Percentiles rank a stretch among this genome's conserved stretches.
Evolutionary conservation across 2,329 filamentous ascomycete species (phyloP).

Genomic region (Penicillium sclerotiorum): DNA sequence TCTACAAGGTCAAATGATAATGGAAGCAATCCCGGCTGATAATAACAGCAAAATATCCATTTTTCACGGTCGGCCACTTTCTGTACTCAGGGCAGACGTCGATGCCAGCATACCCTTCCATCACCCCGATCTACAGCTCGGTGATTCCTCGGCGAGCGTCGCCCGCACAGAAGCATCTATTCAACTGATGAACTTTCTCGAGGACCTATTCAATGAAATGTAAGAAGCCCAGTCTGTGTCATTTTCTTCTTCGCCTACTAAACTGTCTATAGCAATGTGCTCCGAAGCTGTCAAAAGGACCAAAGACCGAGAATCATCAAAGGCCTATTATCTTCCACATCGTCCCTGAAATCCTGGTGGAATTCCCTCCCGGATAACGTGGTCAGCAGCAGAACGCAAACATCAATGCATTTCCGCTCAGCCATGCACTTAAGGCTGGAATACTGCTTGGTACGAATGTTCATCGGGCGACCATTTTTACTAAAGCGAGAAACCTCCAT

Average conservation of each 20-base stretch:
- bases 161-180: slow-evolving; percentile 41
- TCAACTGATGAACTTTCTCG: slow-evolving; percentile 20
- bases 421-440: slow-evolving; percentile 41
- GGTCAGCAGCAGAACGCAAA: neutral
- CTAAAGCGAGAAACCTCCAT: slow-evolving; percentile 25
- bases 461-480: slow-evolving; percentile 53
- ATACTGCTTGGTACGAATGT: slow-evolving; percentile 54
- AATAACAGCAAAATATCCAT: slow-evolving; percentile 50
- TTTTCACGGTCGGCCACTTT: slow-evolving; percentile 54
- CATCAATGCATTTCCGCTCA: slow-evolving; percentile 13
- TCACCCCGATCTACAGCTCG: neutral
- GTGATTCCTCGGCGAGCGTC: slow-evolving; percentile 36
- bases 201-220: slow-evolving; percentile 26
- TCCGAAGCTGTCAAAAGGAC: slow-evolving; percentile 16
- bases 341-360: slow-evolving; percentile 19
- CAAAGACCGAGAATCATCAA: slow-evolving; percentile 12
- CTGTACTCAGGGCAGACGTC: slow-evolving; percentile 53
- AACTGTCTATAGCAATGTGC: slow-evolving; percentile 19
- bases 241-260: neutral
- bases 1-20: neutral
- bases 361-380: slow-evolving; percentile 4
- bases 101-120: slow-evolving; percentile 50
- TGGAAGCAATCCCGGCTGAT: slow-evolving; percentile 1
- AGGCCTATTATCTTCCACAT: slow-evolving; percentile 10
- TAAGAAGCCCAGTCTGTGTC: no score